A percentile compares a stretch with the other conserved stretches of the same genome.
These are phyloP conservation scores for Geopyxis carbonaria DNA, from an alignment of 495 filamentous ascomycete species.

Conservation along the genomic window DNA sequence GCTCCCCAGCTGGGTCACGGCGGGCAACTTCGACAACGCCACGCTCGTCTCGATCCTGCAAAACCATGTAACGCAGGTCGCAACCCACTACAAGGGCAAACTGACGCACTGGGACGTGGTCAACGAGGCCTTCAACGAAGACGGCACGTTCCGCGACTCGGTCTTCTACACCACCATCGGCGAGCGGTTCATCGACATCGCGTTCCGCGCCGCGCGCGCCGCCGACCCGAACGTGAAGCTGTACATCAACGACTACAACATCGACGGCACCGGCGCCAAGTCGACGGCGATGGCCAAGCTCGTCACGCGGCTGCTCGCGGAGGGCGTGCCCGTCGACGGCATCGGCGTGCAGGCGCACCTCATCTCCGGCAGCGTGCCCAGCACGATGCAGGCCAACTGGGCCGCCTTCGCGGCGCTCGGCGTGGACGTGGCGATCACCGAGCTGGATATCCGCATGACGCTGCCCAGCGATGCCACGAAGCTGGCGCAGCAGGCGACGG, in stretches of 20 bases:
- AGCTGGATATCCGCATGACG: conserved; percentile 41
- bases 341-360: conserved; percentile 44
- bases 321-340: conserved; percentile 40
- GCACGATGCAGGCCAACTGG: conserved; percentile 5
- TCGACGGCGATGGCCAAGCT: conserved; percentile 30
- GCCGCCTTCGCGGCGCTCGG: conserved; percentile 21
- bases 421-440: conserved; percentile 45
- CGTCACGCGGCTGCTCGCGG: conserved; percentile 31
- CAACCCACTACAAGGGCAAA: conserved; percentile 44
- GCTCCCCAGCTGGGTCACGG: conserved; percentile 37
- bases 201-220: conserved; percentile 33
- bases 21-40: conserved; percentile 33
- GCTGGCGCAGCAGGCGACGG: conserved; percentile 39
- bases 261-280: conserved; percentile 40
- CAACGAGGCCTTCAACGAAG: conserved; percentile 36
- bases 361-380: conserved; percentile 30
- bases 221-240: conserved; percentile 35
- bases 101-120: conserved; percentile 42
- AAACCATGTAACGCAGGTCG: conserved; percentile 41
- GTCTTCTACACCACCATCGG: conserved; percentile 31
- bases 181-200: conserved; percentile 32
- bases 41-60: conserved; percentile 37
- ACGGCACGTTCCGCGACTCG: conserved; percentile 28
- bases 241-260: conserved; percentile 58
- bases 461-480: conserved; percentile 27